Evolutionary conservation across 2,329 filamentous ascomycete genomes (phyloP).

Genomic region (Aureobasidium pullulans): DNA sequence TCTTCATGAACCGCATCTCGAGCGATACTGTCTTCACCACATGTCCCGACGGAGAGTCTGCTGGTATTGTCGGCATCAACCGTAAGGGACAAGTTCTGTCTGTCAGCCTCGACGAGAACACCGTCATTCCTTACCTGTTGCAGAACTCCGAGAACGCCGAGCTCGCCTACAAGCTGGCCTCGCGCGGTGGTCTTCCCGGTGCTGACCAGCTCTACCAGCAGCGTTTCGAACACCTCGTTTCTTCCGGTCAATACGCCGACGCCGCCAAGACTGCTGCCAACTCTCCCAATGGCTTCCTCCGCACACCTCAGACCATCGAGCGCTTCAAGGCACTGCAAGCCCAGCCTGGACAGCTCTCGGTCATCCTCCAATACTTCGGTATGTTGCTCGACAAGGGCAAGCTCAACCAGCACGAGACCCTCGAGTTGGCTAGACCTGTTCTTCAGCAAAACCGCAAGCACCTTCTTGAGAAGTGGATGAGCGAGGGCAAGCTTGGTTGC

Average conservation of each 20-base stretch:
- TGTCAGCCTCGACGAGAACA: constrained; percentile 86
- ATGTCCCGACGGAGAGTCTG: constrained; percentile 71
- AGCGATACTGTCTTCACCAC: constrained; percentile 99
- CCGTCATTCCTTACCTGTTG: constrained; percentile 86
- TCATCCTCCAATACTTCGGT: constrained; percentile 95
- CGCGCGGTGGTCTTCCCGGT: constrained; percentile 84
- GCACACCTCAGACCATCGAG: constrained; percentile 91
- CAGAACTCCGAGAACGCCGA: constrained; percentile 92
- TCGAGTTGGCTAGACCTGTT: constrained; percentile 89
- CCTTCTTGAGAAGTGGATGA: constrained; percentile 94
- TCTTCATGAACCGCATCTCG: constrained; percentile 99
- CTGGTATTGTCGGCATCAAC: constrained; percentile 90
- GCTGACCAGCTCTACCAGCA: constrained; percentile 89
- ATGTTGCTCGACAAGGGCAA: constrained; percentile 93
- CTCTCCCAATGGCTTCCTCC: constrained; percentile 90
- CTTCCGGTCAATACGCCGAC: constrained; percentile 70
- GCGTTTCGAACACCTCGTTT: constrained; percentile 85
- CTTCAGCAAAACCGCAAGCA: constrained; percentile 91
- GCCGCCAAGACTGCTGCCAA: constrained; percentile 95
- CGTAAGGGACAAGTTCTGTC: constrained; percentile 94
- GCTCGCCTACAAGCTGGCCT: constrained; percentile 92
- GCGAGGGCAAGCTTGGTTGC: constrained; percentile 89
- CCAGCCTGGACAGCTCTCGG: constrained; percentile 78
- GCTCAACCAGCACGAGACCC: constrained; percentile 85
- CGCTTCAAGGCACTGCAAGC: constrained; percentile 83